Evolutionary conservation across 106 monocot species (phyloP).

Genomic region (Apostasia ramifera): DNA sequence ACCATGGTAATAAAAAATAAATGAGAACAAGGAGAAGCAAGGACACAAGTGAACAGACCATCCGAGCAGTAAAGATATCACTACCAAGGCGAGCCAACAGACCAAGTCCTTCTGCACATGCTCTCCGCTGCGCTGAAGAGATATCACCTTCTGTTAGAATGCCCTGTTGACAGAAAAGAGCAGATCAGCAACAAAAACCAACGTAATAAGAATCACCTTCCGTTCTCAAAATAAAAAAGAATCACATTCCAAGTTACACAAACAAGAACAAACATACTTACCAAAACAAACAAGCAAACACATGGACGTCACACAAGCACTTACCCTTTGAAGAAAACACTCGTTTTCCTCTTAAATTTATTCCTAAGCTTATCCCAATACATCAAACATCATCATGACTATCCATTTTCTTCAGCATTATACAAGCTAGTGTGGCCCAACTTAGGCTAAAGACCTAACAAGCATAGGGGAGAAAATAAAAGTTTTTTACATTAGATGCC

Average conservation of each 20-base stretch:
- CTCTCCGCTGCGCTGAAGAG: conserved; percentile 69
- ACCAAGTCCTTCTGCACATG: conserved; percentile 87
- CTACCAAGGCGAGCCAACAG: conserved; percentile 76
- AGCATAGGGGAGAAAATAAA: too few species aligned
- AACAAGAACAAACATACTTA: not conserved
- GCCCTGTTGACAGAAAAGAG: conserved; percentile 26
- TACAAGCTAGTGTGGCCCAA: too few species aligned
- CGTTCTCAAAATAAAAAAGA: not conserved
- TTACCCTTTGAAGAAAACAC: too few species aligned
- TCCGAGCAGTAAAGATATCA: conserved; percentile 84
- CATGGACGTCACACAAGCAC: too few species aligned
- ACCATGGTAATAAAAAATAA: not conserved
- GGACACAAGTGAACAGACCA: conserved; percentile 40
- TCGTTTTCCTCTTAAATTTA: too few species aligned
- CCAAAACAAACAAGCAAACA: too few species aligned
- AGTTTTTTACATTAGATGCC: too few species aligned
- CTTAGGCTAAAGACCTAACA: too few species aligned
- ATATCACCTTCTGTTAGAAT: conserved; percentile 74
- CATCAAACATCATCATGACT: too few species aligned
- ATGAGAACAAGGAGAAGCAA: not conserved
- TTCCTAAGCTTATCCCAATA: too few species aligned
- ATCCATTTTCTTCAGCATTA: too few species aligned
- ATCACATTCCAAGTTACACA: not conserved
- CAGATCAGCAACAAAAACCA: not conserved
- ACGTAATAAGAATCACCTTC: not conserved